Percentiles rank a stretch among this genome's conserved stretches.
These are phyloP conservation scores for Pseudogymnoascus sp. DNA, from an alignment of 2,329 filamentous ascomycete genomes.

Conservation along the genomic window DNA sequence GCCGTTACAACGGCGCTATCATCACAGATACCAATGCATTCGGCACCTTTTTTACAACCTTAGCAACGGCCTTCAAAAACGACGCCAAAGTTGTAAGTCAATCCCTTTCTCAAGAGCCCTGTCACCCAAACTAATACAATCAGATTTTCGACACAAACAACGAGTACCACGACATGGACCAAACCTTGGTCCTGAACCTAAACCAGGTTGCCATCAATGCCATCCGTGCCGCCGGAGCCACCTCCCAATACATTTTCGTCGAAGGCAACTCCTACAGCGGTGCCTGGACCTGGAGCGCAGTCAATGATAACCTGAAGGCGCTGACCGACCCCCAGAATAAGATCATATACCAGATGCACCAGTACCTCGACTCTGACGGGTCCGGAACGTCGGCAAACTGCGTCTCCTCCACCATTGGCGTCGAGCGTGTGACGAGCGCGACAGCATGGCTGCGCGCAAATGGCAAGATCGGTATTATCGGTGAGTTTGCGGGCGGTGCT, in stretches of 20 bases:
- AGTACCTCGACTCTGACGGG: constrained; percentile 51
- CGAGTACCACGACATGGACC: constrained; percentile 37
- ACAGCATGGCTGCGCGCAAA: constrained; percentile 47
- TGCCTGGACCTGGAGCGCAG: constrained; percentile 42
- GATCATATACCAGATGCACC: constrained; percentile 54
- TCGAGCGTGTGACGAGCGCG: constrained; percentile 41
- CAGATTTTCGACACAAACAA: constrained; percentile 37
- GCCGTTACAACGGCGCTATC: constrained; percentile 37
- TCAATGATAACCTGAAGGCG: constrained; percentile 36
- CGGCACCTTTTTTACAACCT: constrained; percentile 33
- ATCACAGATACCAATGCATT: constrained; percentile 31
- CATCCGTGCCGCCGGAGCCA: constrained; percentile 36
- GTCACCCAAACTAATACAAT: constrained; percentile 14
- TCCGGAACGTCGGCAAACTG: constrained; percentile 43
- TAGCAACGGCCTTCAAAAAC: constrained; percentile 30
- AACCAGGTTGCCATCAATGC: constrained; percentile 39
- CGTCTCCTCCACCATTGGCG: constrained; percentile 44
- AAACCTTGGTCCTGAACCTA: constrained; percentile 32
- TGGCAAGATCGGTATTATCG: constrained; percentile 43
- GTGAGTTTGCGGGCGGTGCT: constrained; percentile 46
- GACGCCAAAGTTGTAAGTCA: constrained; percentile 31
- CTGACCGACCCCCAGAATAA: constrained; percentile 45
- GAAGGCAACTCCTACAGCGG: constrained; percentile 45
- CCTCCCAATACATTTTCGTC: constrained; percentile 48
- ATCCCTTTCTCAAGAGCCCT: constrained; percentile 27